These are phyloP conservation scores for Camellia lanceoleosa DNA, from an alignment of 148 eudicot genomes.

Conservation along the genomic window DNA sequence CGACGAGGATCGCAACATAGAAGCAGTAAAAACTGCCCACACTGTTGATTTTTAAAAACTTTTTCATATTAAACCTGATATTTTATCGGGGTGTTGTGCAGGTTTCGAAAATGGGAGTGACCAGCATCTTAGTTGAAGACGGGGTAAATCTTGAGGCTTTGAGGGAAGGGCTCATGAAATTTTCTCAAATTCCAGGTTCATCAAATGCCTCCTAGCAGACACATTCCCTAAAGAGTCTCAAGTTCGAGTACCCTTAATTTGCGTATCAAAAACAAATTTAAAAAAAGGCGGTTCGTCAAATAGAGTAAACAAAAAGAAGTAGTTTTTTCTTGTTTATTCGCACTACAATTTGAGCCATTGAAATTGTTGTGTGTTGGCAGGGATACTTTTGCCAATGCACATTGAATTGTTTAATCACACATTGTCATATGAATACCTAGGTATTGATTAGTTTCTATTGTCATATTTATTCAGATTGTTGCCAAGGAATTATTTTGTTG, in stretches of 20 bases:
- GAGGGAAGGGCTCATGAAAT: conserved; percentile 54
- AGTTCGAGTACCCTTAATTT: no score
- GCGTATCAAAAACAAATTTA: no score
- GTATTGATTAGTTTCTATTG: neutral
- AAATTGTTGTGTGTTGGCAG: neutral
- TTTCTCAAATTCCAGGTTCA: conserved; percentile 47
- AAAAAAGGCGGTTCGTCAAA: no score
- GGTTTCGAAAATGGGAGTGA: conserved; percentile 80
- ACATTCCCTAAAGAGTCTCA: neutral
- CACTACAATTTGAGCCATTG: neutral
- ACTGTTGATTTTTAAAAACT: no score
- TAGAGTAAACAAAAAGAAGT: no score
- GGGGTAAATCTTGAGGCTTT: conserved; percentile 74
- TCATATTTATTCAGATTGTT: neutral
- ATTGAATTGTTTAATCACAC: neutral
- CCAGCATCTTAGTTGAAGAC: conserved; percentile 63
- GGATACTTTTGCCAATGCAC: conserved; percentile 9
- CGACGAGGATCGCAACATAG: conserved; percentile 84
- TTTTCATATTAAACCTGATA: conserved; percentile 4
- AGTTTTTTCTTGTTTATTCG: neutral
- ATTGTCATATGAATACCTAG: neutral
- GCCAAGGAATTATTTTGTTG: no score
- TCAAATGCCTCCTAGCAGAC: neutral
- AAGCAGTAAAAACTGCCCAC: conserved; percentile 41
- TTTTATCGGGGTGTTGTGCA: conserved; percentile 58